Percentiles rank a stretch among this genome's conserved stretches.
phyloP scores from a whole-genome alignment of 2,329 filamentous ascomycete genomes.

The Pseudogymnoascus sp. region DNA sequence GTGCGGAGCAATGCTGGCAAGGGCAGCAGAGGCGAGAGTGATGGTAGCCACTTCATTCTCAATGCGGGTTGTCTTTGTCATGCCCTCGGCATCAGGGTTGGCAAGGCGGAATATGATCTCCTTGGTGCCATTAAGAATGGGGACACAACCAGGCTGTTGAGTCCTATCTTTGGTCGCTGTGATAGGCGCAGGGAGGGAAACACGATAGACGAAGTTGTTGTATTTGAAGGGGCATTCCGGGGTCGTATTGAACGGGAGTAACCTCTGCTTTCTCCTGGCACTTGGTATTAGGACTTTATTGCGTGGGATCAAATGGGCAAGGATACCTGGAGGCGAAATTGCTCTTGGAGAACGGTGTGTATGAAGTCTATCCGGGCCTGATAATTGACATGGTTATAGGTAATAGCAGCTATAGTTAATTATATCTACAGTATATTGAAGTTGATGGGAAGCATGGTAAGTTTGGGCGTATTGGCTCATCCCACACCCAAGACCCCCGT shows the following conservation, averaged over 20 bases:
- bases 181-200: constrained; percentile 11
- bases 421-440: background rate
- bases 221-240: constrained; percentile 28
- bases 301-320: background rate
- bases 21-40: constrained; percentile 24
- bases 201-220: constrained; percentile 31
- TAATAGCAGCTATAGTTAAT: background rate
- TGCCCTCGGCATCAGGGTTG: constrained; percentile 27
- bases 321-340: constrained; percentile 8
- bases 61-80: constrained; percentile 22
- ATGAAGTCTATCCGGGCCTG: constrained; percentile 7
- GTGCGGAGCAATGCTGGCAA: constrained; percentile 19
- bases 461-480: background rate
- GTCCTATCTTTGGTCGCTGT: background rate
- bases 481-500: background rate
- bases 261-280: constrained; percentile 14
- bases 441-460: background rate
- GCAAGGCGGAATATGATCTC: constrained; percentile 28
- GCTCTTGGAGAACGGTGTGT: constrained; percentile 8
- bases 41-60: constrained; percentile 30
- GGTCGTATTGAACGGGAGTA: constrained; percentile 27
- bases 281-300: background rate
- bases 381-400: background rate
- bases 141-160: constrained; percentile 20
- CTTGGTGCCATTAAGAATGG: constrained; percentile 22